These are phyloP conservation scores for Aphanomyces invadans DNA, from an alignment of 352 stramenopile genomes.

Conservation along the genomic window DNA sequence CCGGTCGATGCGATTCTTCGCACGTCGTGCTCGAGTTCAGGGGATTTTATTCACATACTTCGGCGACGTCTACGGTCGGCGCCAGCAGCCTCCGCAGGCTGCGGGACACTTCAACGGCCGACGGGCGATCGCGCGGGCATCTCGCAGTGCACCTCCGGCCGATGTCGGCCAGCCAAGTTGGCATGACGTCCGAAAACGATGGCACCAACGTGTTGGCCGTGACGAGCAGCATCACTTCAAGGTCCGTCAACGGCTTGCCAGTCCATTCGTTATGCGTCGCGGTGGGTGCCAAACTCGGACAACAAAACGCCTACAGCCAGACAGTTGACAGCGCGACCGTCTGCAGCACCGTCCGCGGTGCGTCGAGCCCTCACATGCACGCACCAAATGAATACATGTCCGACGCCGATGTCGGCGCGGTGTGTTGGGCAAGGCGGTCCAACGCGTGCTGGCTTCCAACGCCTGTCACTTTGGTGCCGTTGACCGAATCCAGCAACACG, in stretches of 20 bases:
- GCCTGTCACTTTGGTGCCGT: too few relatives aligned
- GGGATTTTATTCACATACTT: too few relatives aligned
- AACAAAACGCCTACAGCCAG: not conserved
- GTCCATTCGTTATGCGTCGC: not conserved
- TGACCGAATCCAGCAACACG: not conserved
- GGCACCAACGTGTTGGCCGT: not conserved
- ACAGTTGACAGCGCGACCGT: too few relatives aligned
- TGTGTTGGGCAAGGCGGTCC: too few relatives aligned
- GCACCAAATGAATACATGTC: too few relatives aligned
- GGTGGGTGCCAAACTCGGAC: not conserved
- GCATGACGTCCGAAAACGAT: not conserved
- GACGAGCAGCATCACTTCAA: not conserved
- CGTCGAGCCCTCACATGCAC: too few relatives aligned
- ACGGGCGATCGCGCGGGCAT: not conserved
- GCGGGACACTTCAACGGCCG: not conserved
- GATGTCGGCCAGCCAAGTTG: not conserved
- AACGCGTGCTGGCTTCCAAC: too few relatives aligned
- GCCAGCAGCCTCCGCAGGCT: not conserved
- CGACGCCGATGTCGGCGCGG: too few relatives aligned
- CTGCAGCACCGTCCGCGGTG: too few relatives aligned
- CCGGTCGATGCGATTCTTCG: too few relatives aligned
- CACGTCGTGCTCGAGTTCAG: too few relatives aligned
- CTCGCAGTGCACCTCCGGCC: not conserved
- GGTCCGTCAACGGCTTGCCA: not conserved
- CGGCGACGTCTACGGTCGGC: not conserved